These are phyloP conservation scores for Ormosia emarginata DNA, from an alignment of 306 rosid species.

Conservation along the genomic window DNA sequence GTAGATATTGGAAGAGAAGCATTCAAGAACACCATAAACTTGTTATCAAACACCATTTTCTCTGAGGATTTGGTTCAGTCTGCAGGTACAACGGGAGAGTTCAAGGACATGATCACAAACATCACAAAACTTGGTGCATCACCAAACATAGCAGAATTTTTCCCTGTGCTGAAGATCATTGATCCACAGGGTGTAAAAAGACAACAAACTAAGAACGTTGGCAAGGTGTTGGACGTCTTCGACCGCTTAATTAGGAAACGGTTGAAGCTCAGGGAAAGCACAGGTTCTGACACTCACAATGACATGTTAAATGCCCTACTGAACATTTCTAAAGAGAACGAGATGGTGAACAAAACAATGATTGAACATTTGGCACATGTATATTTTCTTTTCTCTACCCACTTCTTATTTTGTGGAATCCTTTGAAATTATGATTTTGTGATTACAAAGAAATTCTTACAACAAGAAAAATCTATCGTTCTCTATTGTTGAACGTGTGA, in stretches of 20 bases:
- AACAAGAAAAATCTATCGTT: no score
- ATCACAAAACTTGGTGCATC: not conserved
- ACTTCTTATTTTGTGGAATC: not conserved
- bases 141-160: slow-evolving; percentile 31
- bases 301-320: slow-evolving; percentile 38
- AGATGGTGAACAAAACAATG: slow-evolving; percentile 5
- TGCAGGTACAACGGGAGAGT: not conserved
- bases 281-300: not conserved
- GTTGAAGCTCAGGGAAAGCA: not conserved
- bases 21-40: slow-evolving; percentile 17
- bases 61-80: slow-evolving; percentile 29
- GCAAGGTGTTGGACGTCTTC: slow-evolving; percentile 1
- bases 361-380: slow-evolving; percentile 30
- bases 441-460: no score
- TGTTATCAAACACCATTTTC: slow-evolving; percentile 29
- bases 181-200: slow-evolving; percentile 25
- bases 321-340: slow-evolving; percentile 18
- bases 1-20: slow-evolving; percentile 28
- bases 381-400: not conserved
- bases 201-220: not conserved
- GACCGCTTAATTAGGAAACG: slow-evolving; percentile 21
- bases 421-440: no score
- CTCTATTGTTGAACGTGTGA: no score
- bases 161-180: slow-evolving; percentile 17
- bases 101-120: slow-evolving; percentile 10